Evolutionary conservation across 2,329 filamentous ascomycete genomes (phyloP).

Genomic region (Karstenula rhodostoma): DNA sequence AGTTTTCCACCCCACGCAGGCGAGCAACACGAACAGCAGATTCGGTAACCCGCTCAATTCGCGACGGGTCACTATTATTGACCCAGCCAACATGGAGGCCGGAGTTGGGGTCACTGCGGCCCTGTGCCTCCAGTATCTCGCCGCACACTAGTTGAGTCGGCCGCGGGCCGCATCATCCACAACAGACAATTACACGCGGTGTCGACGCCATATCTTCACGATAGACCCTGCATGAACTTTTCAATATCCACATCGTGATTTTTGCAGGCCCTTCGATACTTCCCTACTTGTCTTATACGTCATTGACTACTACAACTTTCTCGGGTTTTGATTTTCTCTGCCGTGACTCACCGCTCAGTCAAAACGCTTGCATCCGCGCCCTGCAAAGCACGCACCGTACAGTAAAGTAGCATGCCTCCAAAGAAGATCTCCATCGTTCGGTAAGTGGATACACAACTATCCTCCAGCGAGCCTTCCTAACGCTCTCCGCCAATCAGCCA

Average conservation of each 20-base stretch:
- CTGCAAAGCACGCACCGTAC: background rate
- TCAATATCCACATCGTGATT: background rate
- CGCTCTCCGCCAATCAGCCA: constrained; percentile 65
- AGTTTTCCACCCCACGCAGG: background rate
- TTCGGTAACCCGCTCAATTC: background rate
- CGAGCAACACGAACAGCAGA: background rate
- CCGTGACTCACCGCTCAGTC: constrained; percentile 7
- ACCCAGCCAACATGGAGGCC: background rate
- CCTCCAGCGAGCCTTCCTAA: constrained; percentile 18
- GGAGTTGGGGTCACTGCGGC: background rate
- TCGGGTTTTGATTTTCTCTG: constrained; percentile 2
- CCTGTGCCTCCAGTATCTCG: background rate
- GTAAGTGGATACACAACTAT: background rate
- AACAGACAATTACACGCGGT: constrained; percentile 3
- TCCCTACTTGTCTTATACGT: background rate
- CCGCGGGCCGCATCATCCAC: background rate
- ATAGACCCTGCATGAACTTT: background rate
- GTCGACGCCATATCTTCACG: background rate
- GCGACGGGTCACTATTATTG: background rate
- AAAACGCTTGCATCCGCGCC: background rate
- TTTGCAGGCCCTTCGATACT: background rate
- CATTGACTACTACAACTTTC: background rate
- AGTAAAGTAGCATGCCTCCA: constrained; percentile 4
- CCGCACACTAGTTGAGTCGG: background rate
- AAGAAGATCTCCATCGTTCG: constrained; percentile 7